phyloP scores from a whole-genome alignment of 805 yeast species.

The Metschnikowia arizonensis region DNA sequence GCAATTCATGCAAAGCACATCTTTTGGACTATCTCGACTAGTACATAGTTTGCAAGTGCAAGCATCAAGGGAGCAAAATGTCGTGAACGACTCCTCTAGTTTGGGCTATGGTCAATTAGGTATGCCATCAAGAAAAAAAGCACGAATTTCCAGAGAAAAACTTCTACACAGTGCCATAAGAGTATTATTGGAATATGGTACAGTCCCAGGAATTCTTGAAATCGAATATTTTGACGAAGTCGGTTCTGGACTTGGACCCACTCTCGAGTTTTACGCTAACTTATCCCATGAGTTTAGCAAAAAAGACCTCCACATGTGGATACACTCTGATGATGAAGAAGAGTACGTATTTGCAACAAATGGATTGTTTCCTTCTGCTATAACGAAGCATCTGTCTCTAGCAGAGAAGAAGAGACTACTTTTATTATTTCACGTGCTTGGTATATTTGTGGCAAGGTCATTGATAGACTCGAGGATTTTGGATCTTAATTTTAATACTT shows the following conservation, averaged over 20 bases:
- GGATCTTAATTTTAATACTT: slow-evolving; percentile 71
- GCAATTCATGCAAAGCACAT: slow-evolving; percentile 76
- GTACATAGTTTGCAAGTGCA: slow-evolving; percentile 68
- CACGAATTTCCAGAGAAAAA: slow-evolving; percentile 67
- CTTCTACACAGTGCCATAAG: slow-evolving; percentile 75
- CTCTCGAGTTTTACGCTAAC: slow-evolving; percentile 83
- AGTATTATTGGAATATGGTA: slow-evolving; percentile 69
- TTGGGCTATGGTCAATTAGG: slow-evolving; percentile 51
- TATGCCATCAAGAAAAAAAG: slow-evolving; percentile 71
- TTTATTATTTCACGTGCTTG: slow-evolving; percentile 61
- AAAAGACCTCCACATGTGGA: slow-evolving; percentile 64
- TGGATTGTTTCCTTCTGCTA: slow-evolving; percentile 77
- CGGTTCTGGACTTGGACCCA: slow-evolving; percentile 97
- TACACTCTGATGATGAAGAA: slow-evolving; percentile 34
- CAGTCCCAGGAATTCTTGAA: slow-evolving; percentile 77
- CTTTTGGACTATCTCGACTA: slow-evolving; percentile 84
- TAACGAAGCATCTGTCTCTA: slow-evolving; percentile 26
- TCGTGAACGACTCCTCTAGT: slow-evolving; percentile 6
- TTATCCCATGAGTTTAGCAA: slow-evolving; percentile 72
- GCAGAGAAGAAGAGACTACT: slow-evolving; percentile 39
- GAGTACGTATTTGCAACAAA: slow-evolving; percentile 37
- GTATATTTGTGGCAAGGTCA: slow-evolving; percentile 83
- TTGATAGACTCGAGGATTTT: slow-evolving; percentile 82
- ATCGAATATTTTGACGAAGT: slow-evolving; percentile 86
- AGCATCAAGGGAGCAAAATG: slow-evolving; percentile 13